A percentile compares a stretch with the other conserved stretches of the same genome.
These are phyloP conservation scores for Pseudocercospora eumusae DNA, from an alignment of 2,329 filamentous ascomycete genomes.

Conservation along the genomic window DNA sequence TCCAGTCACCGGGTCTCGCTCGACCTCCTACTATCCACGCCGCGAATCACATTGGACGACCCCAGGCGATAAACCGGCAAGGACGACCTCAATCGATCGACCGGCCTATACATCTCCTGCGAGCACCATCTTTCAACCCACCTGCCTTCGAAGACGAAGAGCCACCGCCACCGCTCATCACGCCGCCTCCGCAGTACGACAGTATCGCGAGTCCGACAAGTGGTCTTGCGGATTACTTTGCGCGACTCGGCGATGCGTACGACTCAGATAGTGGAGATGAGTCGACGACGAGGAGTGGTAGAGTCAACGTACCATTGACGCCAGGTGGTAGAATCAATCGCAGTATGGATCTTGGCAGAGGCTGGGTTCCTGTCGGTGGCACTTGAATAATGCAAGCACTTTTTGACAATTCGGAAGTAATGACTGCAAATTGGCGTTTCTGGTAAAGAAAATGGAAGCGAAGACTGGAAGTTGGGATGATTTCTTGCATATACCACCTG, in stretches of 20 bases:
- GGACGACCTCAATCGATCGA: conserved; percentile 39
- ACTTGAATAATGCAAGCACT: background rate
- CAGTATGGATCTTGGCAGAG: conserved; percentile 64
- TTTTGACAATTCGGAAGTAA: background rate
- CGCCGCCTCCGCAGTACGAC: conserved; percentile 84
- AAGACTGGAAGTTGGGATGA: background rate
- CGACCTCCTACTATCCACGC: conserved; percentile 50
- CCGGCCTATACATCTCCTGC: conserved; percentile 80
- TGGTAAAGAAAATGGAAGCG: background rate
- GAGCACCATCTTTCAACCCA: conserved; percentile 82
- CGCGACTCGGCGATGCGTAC: conserved; percentile 67
- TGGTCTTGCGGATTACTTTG: conserved; percentile 82
- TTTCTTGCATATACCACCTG: conserved; percentile 1
- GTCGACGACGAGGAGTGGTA: conserved; percentile 31
- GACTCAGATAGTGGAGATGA: conserved; percentile 48
- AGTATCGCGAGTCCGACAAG: conserved; percentile 71
- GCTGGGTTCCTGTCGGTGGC: conserved; percentile 39
- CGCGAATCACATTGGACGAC: conserved; percentile 29
- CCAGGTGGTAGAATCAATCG: conserved; percentile 63
- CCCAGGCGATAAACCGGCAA: conserved; percentile 54
- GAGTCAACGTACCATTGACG: conserved; percentile 62
- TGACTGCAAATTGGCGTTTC: background rate
- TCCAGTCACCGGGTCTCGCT: conserved; percentile 48
- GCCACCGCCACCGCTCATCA: conserved; percentile 71
- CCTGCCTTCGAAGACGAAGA: conserved; percentile 82